A percentile compares a stretch with the other conserved stretches of the same genome.
Evolutionary conservation across 306 rosid genomes (phyloP).

Genomic region (Pterocarpus santalinus): DNA sequence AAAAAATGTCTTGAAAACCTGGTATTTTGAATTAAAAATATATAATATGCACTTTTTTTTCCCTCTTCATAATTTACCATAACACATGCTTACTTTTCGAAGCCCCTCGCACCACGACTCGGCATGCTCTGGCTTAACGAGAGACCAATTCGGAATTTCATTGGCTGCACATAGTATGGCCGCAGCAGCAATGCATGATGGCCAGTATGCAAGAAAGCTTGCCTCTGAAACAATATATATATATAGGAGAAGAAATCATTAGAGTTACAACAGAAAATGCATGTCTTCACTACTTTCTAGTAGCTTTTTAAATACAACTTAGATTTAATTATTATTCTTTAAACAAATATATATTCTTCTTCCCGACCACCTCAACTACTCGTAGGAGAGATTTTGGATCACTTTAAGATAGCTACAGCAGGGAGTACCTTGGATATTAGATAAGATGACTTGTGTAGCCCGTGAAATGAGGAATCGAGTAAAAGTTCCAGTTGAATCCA

Average conservation of each 20-base stretch:
- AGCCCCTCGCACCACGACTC: conserved; percentile 96
- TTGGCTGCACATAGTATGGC: conserved; percentile 88
- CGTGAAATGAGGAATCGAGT: conserved; percentile 74
- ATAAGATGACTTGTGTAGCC: conserved; percentile 81
- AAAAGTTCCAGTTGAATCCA: conserved; percentile 73
- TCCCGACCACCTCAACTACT: neutral
- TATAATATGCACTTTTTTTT: neutral
- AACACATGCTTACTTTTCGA: conserved; percentile 74
- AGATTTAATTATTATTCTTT: neutral
- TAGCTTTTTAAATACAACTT: neutral
- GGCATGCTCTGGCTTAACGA: conserved; percentile 80
- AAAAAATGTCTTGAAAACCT: conserved; percentile 31
- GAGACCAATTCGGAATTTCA: conserved; percentile 81
- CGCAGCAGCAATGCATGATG: conserved; percentile 97
- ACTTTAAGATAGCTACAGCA: neutral
- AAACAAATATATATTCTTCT: neutral
- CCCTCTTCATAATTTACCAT: neutral
- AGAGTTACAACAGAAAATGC: neutral
- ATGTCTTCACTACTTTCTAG: neutral
- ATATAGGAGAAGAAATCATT: conserved; percentile 13
- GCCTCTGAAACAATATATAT: conserved; percentile 64
- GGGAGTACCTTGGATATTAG: conserved; percentile 75
- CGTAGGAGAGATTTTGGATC: too few species aligned
- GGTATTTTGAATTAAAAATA: neutral
- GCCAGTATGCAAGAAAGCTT: conserved; percentile 87